These are phyloP conservation scores for Acanthamoeba quina DNA, from an alignment of 208 protist species.

Conservation along the genomic window DNA sequence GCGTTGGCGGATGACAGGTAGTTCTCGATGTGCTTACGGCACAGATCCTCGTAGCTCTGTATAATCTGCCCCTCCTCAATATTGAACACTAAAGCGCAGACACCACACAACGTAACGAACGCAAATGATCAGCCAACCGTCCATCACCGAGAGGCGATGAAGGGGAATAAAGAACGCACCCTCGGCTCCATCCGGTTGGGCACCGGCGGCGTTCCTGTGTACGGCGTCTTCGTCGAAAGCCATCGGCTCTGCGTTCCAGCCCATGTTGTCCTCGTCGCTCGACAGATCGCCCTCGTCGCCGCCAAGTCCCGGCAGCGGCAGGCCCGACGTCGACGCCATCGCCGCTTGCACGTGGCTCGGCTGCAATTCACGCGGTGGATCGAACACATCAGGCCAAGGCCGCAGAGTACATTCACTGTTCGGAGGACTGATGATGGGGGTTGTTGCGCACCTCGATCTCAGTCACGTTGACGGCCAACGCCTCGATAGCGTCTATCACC, in stretches of 20 bases:
- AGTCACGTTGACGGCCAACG: background rate
- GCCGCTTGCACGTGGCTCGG: slow-evolving; percentile 50
- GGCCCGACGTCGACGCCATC: slow-evolving; percentile 40
- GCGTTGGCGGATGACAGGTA: slow-evolving; percentile 76
- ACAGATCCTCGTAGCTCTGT: slow-evolving; percentile 78
- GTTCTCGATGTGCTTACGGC: slow-evolving; percentile 75
- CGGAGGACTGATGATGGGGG: background rate
- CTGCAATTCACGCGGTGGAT: background rate
- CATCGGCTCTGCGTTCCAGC: slow-evolving; percentile 68
- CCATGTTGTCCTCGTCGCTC: slow-evolving; percentile 53
- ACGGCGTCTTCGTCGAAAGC: slow-evolving; percentile 68
- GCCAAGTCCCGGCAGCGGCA: slow-evolving; percentile 8
- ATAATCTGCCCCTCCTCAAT: slow-evolving; percentile 9
- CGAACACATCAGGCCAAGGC: background rate
- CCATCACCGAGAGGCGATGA: background rate
- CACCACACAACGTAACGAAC: background rate
- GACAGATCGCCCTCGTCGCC: slow-evolving; percentile 32
- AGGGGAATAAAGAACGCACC: background rate
- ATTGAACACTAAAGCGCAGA: background rate
- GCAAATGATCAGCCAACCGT: background rate
- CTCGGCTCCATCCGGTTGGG: background rate
- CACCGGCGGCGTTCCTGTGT: background rate
- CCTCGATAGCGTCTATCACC: slow-evolving; percentile 55
- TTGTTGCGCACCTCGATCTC: background rate
- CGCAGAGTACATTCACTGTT: background rate